A percentile compares a stretch with the other conserved stretches of the same genome.
phyloP scores from a whole-genome alignment of 2,329 filamentous ascomycete species.

The Epichloe elymi region DNA sequence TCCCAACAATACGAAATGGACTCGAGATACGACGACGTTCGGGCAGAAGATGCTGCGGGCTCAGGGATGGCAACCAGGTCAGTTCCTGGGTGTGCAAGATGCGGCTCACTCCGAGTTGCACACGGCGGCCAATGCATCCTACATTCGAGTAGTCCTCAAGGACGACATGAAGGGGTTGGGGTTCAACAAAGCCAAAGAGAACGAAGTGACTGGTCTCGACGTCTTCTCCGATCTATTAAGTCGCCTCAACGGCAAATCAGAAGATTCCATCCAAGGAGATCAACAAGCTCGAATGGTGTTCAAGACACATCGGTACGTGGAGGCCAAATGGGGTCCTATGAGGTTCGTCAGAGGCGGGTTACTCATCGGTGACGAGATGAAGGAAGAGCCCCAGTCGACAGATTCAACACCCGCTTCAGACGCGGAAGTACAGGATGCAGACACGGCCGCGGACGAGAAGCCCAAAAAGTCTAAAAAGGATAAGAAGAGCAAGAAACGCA shows the following conservation, averaged over 20 bases:
- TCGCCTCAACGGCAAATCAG: constrained; percentile 75
- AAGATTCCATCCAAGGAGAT: constrained; percentile 58
- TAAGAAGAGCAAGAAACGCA: constrained; percentile 38
- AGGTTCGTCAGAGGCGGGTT: constrained; percentile 81
- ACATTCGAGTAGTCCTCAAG: constrained; percentile 75
- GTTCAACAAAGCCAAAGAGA: constrained; percentile 60
- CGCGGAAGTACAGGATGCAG: constrained; percentile 1
- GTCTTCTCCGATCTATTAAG: constrained; percentile 79
- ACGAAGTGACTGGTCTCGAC: constrained; percentile 73
- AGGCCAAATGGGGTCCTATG: constrained; percentile 65
- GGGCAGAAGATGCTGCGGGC: constrained; percentile 79
- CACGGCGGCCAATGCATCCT: constrained; percentile 67
- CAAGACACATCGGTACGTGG: constrained; percentile 60
- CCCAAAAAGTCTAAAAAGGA: constrained; percentile 23
- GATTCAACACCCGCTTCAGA: constrained; percentile 7
- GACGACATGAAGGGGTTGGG: constrained; percentile 87
- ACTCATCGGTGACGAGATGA: constrained; percentile 42
- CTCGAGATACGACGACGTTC: constrained; percentile 65
- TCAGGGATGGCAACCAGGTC: constrained; percentile 84
- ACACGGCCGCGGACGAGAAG: constrained; percentile 10
- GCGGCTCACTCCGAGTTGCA: constrained; percentile 63
- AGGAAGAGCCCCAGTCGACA: constrained; percentile 18
- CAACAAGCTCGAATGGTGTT: constrained; percentile 54
- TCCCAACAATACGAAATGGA: constrained; percentile 94
- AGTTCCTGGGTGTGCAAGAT: constrained; percentile 65